These are phyloP conservation scores for Suhomyces vadensis DNA, from an alignment of 805 yeast species.

Conservation along the genomic window DNA sequence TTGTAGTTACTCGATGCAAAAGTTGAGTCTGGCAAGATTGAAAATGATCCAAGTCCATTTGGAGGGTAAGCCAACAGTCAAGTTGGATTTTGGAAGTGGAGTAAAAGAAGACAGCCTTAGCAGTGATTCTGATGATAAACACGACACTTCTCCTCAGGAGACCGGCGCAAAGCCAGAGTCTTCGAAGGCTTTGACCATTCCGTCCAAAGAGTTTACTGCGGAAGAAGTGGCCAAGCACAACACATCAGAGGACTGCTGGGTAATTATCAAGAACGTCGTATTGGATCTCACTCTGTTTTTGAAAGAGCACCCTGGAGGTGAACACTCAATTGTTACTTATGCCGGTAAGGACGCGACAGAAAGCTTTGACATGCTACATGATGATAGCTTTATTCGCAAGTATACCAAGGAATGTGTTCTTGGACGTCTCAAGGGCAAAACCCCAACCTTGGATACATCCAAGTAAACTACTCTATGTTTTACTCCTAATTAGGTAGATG, in stretches of 20 bases:
- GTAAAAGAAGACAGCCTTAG: constrained; percentile 14
- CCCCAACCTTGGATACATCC: constrained; percentile 39
- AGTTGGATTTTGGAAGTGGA: constrained; percentile 32
- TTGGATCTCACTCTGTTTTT: constrained; percentile 49
- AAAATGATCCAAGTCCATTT: constrained; percentile 46
- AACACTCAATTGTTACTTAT: constrained; percentile 38
- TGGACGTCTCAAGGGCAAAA: constrained; percentile 51
- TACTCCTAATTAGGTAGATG: no score
- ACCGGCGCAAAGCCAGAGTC: background rate
- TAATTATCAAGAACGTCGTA: constrained; percentile 53
- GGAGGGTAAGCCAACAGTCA: constrained; percentile 34
- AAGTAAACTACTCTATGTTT: no score
- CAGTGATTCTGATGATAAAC: background rate
- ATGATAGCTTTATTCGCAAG: constrained; percentile 52
- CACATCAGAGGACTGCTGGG: constrained; percentile 51
- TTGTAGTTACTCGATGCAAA: constrained; percentile 30
- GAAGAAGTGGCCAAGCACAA: constrained; percentile 53
- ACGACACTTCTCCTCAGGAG: background rate
- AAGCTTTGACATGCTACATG: constrained; percentile 55
- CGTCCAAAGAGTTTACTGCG: constrained; percentile 46
- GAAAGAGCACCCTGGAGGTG: constrained; percentile 59
- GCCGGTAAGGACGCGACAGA: constrained; percentile 54
- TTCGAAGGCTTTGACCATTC: constrained; percentile 31
- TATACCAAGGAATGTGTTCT: constrained; percentile 50
- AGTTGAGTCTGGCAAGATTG: constrained; percentile 35